Base-by-base conservation (phyloP, 768 basidiomycete genomes). In the Naganishia randhawae region DNA sequence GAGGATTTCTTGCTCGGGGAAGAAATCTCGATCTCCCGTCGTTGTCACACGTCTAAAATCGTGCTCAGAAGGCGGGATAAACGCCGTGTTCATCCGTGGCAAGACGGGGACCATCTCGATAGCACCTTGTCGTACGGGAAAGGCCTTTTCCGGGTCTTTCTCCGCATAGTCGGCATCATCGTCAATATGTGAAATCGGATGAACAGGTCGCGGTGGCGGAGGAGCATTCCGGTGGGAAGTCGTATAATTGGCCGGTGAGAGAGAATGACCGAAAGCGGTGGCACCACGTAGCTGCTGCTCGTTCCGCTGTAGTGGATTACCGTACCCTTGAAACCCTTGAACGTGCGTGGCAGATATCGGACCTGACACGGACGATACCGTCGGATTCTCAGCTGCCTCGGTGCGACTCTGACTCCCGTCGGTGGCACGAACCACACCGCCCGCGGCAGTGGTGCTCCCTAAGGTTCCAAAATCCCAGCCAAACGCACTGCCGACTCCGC, bases 91-190 rank as follows among this genome's bases (percentile, higher is more conserved):
- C 19, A 13, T 25, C 16, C 57, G 57, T 25, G 57, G 57, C 16
- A 61, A 25, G 27, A 61, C 57, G 25, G 35, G 57, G 29, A 61
- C 39, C 57, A 61, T 61, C 57, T 37, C 22, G 57, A 61, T 61
- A n/a, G 37, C 57, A 25, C 7, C 39, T 14, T 17, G 3, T 37
- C n/a, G 17, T n/a, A 31, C 17, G 3, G 29, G 32, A 29, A 17
- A 17, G 17, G 32, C 32, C 54, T 55, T 55, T 35, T 55, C 54
- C 32, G 35, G 54, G 35, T 55, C 54, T 33, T 55, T 55, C 32
- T 35, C 31, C 33, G n/a, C 33, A 22, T 37, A 32, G 10, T 37
- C 31, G 11, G 31, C 31, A 3, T 32, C 54, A 2, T 17, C 54
- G 33, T 55, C 33, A 19, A 31, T 16, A 7, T 31, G 51, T 22